Base-by-base conservation (phyloP, 139 green algal genomes). In the Pedinophyceae sp. region DNA sequence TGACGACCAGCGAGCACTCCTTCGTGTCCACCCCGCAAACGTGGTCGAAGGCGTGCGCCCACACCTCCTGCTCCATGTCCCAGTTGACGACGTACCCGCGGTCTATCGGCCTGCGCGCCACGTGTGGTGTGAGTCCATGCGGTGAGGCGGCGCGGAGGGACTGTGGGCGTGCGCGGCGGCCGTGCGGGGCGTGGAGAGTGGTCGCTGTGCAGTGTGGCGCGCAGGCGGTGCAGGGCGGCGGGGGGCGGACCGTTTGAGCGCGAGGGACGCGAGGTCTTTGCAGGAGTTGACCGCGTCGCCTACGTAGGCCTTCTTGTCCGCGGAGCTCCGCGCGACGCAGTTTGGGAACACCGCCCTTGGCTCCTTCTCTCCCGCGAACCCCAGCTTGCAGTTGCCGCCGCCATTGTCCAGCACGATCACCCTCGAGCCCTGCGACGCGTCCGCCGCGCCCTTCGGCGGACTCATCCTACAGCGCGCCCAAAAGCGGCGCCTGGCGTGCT, bases 1-100 rank as follows among this genome's bases (percentile, higher is more conserved):
- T 85, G 4, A 93, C 25, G 3, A 93, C 46, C 40, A 93, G 63
- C 6, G 74, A 67, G 48, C 63, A 78, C 5, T 46, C 50, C 16
- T 13, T 7, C 34, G 34, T 43, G 34, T 13, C 34, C 10, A 7
- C 7, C 34, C 34, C 34, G 34, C 62, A 30, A 15, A 60, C 59
- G 23, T 60, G 41, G 2, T 60, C 7, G n/a, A 57, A 47, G 30
- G 43, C 56, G 41, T 68, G 68, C 2, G 38, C 40, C 80, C 79
- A 88, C 52, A 94, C 85, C 19, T 90, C 82, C 1, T 65, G 54
- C 73, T 95, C 62, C 48, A 93, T 46, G 4, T 92, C 79, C 67
- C 67, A 80, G 49, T 78, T 82, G 7, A 92, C 74, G n/a, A 93
- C 52, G 56, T 87, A 93, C 15, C 85, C 85, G 30, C 82, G 69